Conservation (phyloP, 2,329 filamentous ascomycete species). For the Fusarium xylarioides region DNA sequence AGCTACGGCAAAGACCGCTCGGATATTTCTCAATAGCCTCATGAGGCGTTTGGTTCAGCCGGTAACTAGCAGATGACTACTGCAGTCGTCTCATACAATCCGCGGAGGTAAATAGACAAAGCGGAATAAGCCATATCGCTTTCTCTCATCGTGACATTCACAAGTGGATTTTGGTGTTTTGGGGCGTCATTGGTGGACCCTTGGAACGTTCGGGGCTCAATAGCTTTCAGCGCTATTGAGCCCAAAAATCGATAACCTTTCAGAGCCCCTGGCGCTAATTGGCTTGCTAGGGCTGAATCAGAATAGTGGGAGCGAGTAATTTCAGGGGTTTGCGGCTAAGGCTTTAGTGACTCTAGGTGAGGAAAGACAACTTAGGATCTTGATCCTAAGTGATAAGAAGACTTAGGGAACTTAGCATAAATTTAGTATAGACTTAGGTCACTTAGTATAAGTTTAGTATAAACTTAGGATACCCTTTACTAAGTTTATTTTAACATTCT, state of each 20-base stretch:
- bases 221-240: neutral
- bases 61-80: fast-evolving
- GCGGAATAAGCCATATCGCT: neutral
- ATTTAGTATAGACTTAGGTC: too few relatives aligned
- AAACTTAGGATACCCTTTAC: too few relatives aligned
- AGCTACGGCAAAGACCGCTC: neutral
- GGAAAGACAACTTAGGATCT: too few relatives aligned
- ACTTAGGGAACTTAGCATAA: too few relatives aligned
- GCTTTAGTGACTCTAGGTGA: neutral
- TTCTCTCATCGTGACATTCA: neutral
- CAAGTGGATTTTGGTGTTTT: neutral
- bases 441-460: too few relatives aligned
- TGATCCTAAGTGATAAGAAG: too few relatives aligned
- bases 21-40: neutral
- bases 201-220: neutral
- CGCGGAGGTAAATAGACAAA: neutral
- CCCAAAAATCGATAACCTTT: neutral
- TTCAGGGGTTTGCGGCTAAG: neutral
- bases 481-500: too few relatives aligned
- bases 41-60: neutral
- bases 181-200: neutral
- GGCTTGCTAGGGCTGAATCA: neutral
- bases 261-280: neutral
- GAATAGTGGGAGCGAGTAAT: neutral
- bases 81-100: fast-evolving